Conservation (phyloP, 2,329 filamentous ascomycete species). For the Fusarium citri region DNA sequence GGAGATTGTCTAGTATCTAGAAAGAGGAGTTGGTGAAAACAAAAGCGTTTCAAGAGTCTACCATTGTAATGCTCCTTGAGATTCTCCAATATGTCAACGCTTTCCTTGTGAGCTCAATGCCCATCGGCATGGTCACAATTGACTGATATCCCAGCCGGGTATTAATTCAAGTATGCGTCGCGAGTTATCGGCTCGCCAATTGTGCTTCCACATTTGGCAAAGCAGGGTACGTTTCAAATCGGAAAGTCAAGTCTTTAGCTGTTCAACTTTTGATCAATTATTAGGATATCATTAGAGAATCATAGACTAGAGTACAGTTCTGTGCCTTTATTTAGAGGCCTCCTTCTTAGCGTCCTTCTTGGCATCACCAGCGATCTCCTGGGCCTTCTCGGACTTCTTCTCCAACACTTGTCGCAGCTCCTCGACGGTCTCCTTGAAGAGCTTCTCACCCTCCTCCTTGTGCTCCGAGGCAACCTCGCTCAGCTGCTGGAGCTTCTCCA, state of each 20-base stretch:
- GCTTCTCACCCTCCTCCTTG: conserved; percentile 74
- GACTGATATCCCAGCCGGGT: no score
- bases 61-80: neutral
- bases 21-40: conserved; percentile 16
- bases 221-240: neutral
- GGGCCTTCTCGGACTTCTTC: conserved; percentile 66
- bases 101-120: no score
- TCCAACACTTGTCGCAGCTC: conserved; percentile 74
- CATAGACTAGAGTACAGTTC: conserved; percentile 20
- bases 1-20: conserved; percentile 28
- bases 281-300: conserved; percentile 25
- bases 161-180: neutral
- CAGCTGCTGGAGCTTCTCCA: conserved; percentile 74
- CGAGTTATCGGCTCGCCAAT: neutral
- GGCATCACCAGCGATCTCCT: conserved; percentile 68
- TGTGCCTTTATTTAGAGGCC: conserved; percentile 48
- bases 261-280: conserved; percentile 21
- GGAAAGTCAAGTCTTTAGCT: neutral
- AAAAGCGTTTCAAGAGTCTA: conserved; percentile 26
- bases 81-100: no score
- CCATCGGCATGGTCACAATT: neutral
- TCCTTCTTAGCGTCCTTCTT: conserved; percentile 63
- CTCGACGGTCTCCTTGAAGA: conserved; percentile 75
- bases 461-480: conserved; percentile 74
- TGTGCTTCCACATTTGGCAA: neutral